Evolutionary conservation across 192 early-diverging fungal species (phyloP).

Genomic region (Irineochytrium annulatum): DNA sequence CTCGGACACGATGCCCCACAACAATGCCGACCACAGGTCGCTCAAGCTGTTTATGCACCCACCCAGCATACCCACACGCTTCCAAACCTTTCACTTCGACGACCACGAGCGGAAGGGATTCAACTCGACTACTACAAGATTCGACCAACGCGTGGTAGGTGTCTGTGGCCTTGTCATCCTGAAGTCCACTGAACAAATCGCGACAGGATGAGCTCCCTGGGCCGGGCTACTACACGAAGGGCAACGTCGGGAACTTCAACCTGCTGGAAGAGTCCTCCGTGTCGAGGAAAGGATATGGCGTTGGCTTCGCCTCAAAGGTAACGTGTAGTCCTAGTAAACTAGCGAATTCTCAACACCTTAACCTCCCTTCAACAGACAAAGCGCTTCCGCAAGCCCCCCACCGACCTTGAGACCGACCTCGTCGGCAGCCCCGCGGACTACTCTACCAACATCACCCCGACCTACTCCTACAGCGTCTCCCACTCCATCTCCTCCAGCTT

Average conservation of each 20-base stretch:
- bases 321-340: not conserved
- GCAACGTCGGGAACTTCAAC: conserved; percentile 4
- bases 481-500: conserved; percentile 40
- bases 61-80: conserved; percentile 47
- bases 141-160: conserved; percentile 26
- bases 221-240: conserved; percentile 46
- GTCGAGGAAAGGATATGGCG: conserved; percentile 43
- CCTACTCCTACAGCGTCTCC: conserved; percentile 29
- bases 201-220: conserved; percentile 48
- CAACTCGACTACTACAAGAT: conserved; percentile 40
- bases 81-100: conserved; percentile 51
- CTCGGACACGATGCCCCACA: too few species aligned
- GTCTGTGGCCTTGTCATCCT: not conserved
- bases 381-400: conserved; percentile 35
- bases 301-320: conserved; percentile 49
- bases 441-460: conserved; percentile 20
- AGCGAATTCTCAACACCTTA: not conserved
- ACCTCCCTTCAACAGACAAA: conserved; percentile 11
- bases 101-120: conserved; percentile 47
- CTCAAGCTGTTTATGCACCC: conserved; percentile 48
- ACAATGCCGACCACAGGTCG: conserved; percentile 24
- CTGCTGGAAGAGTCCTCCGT: conserved; percentile 24
- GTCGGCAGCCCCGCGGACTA: conserved; percentile 29
- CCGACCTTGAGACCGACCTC: conserved; percentile 25
- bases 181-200: not conserved